phyloP scores from a whole-genome alignment of 2,329 filamentous ascomycete genomes.

The Clonostachys sp. region DNA sequence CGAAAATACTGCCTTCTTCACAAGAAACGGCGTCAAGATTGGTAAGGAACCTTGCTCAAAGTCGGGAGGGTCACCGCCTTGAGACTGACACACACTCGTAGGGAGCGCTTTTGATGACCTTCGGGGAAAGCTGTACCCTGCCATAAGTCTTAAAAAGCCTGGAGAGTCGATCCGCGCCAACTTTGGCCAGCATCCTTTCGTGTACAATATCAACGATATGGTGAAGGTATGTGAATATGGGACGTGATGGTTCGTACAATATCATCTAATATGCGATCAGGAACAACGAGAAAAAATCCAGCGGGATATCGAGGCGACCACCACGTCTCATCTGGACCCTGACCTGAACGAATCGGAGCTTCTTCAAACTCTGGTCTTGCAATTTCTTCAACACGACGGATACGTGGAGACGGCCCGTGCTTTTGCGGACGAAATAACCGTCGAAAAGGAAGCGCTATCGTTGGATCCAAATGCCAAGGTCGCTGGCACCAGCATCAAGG shows the following conservation, averaged over 20 bases:
- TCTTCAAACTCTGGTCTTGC: conserved; percentile 74
- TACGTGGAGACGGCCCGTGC: conserved; percentile 90
- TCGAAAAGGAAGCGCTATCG: conserved; percentile 67
- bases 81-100: conserved; percentile 25
- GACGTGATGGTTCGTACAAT: not conserved
- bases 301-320: conserved; percentile 52
- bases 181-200: conserved; percentile 72
- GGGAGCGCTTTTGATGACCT: conserved; percentile 69
- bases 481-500: conserved; percentile 61
- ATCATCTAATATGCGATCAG: conserved; percentile 24
- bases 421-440: conserved; percentile 76
- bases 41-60: conserved; percentile 30
- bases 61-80: not conserved
- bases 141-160: conserved; percentile 60
- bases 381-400: conserved; percentile 91
- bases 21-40: conserved; percentile 56
- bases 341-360: conserved; percentile 69
- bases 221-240: conserved; percentile 57
- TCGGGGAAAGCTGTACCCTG: conserved; percentile 60
- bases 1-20: conserved; percentile 63
- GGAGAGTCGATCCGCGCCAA: conserved; percentile 60
- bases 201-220: conserved; percentile 86
- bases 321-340: conserved; percentile 57
- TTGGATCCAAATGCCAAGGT: conserved; percentile 48
- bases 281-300: conserved; percentile 56